These are phyloP conservation scores for Macrophomina pseudophaseolina DNA, from an alignment of 2,329 filamentous ascomycete species.

Conservation along the genomic window DNA sequence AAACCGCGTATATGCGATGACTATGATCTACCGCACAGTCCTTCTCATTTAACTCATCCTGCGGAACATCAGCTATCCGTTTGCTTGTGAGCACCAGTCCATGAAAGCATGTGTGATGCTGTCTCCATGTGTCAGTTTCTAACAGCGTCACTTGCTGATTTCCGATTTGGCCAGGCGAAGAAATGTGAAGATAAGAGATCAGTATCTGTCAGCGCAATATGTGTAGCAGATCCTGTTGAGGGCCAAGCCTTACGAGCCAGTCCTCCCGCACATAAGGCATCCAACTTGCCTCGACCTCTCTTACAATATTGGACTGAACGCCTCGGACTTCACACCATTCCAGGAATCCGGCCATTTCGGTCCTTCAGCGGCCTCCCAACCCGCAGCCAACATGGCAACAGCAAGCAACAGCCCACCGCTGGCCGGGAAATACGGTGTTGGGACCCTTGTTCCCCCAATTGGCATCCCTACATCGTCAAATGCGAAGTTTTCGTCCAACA, in stretches of 20 bases:
- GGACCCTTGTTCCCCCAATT: slow-evolving; percentile 57
- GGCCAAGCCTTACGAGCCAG: background rate
- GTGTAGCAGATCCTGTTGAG: background rate
- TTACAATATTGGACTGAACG: slow-evolving; percentile 47
- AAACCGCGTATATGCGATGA: background rate
- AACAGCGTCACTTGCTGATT: background rate
- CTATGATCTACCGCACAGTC: background rate
- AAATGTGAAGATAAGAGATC: background rate
- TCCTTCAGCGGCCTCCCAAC: slow-evolving; percentile 58
- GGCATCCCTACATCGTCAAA: slow-evolving; percentile 65
- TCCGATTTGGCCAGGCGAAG: background rate
- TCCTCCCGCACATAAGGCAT: slow-evolving; percentile 7
- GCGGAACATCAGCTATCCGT: slow-evolving; percentile 10
- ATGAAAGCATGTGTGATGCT: background rate
- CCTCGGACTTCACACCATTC: slow-evolving; percentile 53
- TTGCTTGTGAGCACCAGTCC: background rate
- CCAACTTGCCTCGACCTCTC: background rate
- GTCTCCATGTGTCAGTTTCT: background rate
- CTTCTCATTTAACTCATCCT: slow-evolving; percentile 14
- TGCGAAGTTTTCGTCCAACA: slow-evolving; percentile 57
- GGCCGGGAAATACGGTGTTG: slow-evolving; percentile 64
- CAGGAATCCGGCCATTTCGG: slow-evolving; percentile 56
- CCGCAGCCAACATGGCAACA: slow-evolving; percentile 62
- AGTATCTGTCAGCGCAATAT: background rate
- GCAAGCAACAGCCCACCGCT: slow-evolving; percentile 57